Evolutionary conservation across 2,329 filamentous ascomycete genomes (phyloP).

Genomic region (Pezicula carpinea): DNA sequence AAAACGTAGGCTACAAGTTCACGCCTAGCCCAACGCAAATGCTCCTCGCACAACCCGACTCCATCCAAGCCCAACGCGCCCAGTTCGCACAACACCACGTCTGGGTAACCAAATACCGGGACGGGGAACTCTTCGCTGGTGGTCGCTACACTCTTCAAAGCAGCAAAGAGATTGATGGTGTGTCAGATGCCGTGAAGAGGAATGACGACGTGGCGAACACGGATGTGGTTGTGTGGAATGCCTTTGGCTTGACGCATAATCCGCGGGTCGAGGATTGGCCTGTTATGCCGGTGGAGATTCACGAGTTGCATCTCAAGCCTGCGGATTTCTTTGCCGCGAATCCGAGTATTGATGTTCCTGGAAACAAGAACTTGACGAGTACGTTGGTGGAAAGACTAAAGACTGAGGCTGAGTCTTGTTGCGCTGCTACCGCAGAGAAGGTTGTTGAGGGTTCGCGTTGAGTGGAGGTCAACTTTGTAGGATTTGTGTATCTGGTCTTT

Average conservation of each 20-base stretch:
- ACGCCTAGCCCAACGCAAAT: conserved; percentile 76
- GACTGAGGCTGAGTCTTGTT: too few relatives aligned
- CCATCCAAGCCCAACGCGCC: conserved; percentile 86
- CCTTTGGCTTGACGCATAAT: conserved; percentile 85
- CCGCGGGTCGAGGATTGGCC: conserved; percentile 87
- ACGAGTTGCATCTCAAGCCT: conserved; percentile 65
- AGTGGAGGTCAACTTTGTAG: too few relatives aligned
- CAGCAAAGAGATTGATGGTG: conserved; percentile 20
- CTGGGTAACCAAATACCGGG: conserved; percentile 81
- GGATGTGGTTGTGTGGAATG: conserved; percentile 88
- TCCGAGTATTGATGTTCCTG: conserved; percentile 56
- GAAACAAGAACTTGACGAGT: conserved; percentile 47
- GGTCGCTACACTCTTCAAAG: conserved; percentile 30
- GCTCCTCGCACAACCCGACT: conserved; percentile 74
- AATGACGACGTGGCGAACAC: conserved; percentile 84
- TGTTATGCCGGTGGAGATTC: conserved; percentile 78
- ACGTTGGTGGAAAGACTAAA: neutral
- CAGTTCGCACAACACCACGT: conserved; percentile 84
- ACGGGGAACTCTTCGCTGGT: conserved; percentile 29
- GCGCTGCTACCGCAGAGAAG: too few relatives aligned
- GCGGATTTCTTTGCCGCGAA: conserved; percentile 55
- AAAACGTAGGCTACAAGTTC: conserved; percentile 80
- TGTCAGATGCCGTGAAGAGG: conserved; percentile 69
- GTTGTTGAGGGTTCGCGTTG: too few relatives aligned
- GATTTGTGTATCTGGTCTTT: too few relatives aligned